A percentile compares a stretch with the other conserved stretches of the same genome.
Evolutionary conservation across 495 filamentous ascomycete species (phyloP).

Genomic region (Sordaria brevicollis): DNA sequence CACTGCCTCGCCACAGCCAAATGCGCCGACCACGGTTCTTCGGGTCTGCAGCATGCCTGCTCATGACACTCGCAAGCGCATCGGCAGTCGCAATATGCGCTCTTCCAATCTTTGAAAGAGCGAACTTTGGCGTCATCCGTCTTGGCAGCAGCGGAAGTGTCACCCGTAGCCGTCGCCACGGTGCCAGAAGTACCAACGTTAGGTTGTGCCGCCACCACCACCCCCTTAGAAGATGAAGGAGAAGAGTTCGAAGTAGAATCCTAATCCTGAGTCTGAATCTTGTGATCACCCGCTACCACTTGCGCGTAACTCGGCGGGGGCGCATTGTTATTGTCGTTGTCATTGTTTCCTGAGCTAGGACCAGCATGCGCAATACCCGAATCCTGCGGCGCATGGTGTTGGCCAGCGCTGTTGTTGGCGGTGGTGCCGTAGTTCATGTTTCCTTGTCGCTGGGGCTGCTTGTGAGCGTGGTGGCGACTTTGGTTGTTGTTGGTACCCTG

Average conservation of each 20-base stretch:
- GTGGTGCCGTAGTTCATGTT: conserved; percentile 31
- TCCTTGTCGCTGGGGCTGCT: conserved; percentile 20
- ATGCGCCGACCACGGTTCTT: neutral
- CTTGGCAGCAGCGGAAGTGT: neutral
- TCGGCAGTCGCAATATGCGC: neutral
- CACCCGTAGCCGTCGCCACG: neutral
- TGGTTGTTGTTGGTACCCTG: conserved; percentile 1
- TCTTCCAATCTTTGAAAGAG: neutral
- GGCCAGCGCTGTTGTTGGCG: conserved; percentile 5
- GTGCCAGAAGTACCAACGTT: neutral
- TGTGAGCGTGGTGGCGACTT: conserved; percentile 5
- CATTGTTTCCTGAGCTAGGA: conserved; percentile 39
- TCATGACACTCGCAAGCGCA: neutral
- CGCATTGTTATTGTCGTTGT: conserved; percentile 22
- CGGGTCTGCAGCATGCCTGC: neutral
- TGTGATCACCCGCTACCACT: conserved; percentile 78
- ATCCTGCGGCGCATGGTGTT: conserved; percentile 27
- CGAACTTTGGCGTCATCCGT: neutral
- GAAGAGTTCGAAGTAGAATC: conserved; percentile 22
- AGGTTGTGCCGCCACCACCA: neutral
- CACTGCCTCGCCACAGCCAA: neutral
- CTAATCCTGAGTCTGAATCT: conserved; percentile 68
- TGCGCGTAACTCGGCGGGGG: conserved; percentile 74
- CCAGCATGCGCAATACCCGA: conserved; percentile 6
- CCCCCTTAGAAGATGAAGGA: neutral